Base-by-base conservation (phyloP, 1,139 yeast species). In the Yamadazyma sp. region DNA sequence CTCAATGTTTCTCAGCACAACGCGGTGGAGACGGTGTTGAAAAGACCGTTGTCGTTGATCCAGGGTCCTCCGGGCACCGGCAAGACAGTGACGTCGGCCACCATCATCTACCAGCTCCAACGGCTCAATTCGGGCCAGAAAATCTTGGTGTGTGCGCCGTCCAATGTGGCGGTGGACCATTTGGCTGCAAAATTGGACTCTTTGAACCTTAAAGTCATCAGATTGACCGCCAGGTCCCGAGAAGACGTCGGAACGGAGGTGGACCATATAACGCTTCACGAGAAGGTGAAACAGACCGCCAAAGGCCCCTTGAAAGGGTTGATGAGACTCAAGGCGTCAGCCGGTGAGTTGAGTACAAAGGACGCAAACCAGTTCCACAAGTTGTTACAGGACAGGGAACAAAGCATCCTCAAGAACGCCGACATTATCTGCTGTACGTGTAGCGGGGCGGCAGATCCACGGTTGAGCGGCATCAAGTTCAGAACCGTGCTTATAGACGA, bases 31-130 rank as follows among this genome's bases (percentile, higher is more conserved):
- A 65, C 78, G 5, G 96, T 85, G 1, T 64, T 91, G 44, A 77
- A 76, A 53, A 72, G 81, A 51, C 96, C 96, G 2, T 69, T 91
- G 33, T 80, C 95, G 6, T 73, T 91, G 53, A 89, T 91, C 49
- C 98, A 91, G 61, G 98, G 98, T 15, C 98, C 98, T n/a, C 98
- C 98, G 2, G 96, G 96, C 45, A 91, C 98, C 0, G 98, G 98
- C 58, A 91, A 91, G 59, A 91, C 98, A 1, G 95, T 88, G 11
- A 89, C 96, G 0, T 87, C 96, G 0, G 94, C 96, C 3, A 83
- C 96, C 0, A 87, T 91, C 47, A 79, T 89, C 20, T 85, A 86
- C 54, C 96, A 88, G 54, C 65, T 89, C 45, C 73, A 81, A 2
- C 77, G 77, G 42, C 56, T 82, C 46, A 78, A 78, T 49, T 56